These are phyloP conservation scores for Ceratocystis ficicola DNA, from an alignment of 2,329 filamentous ascomycete genomes.

Conservation along the genomic window DNA sequence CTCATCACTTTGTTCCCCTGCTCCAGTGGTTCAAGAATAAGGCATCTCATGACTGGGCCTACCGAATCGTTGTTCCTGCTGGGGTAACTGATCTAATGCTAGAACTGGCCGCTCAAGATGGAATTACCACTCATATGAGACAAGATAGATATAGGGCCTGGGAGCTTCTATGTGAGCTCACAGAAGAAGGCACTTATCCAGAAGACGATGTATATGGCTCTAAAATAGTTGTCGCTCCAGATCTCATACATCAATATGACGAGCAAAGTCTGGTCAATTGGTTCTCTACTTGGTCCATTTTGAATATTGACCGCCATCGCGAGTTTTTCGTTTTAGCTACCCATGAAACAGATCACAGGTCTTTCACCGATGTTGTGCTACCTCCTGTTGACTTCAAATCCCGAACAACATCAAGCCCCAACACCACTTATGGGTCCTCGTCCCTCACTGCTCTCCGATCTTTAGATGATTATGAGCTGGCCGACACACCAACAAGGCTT, in stretches of 20 bases:
- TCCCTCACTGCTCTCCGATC: not conserved
- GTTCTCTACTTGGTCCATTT: conserved; percentile 47
- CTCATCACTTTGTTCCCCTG: conserved; percentile 29
- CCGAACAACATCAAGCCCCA: conserved; percentile 31
- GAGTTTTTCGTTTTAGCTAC: conserved; percentile 47
- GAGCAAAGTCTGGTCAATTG: conserved; percentile 52
- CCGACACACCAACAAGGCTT: not conserved
- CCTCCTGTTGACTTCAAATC: conserved; percentile 28
- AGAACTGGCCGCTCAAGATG: not conserved
- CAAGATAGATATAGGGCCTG: not conserved
- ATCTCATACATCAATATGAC: conserved; percentile 43
- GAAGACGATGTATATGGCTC: not conserved
- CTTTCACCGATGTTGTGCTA: not conserved
- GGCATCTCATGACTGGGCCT: not conserved
- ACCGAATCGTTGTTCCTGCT: conserved; percentile 8
- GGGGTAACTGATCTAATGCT: not conserved
- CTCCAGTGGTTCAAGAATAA: conserved; percentile 30
- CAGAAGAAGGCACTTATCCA: not conserved
- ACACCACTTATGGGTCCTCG: conserved; percentile 24
- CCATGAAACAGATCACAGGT: conserved; percentile 23
- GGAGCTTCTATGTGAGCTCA: conserved; percentile 8
- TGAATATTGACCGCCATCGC: conserved; percentile 39
- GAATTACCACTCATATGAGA: not conserved
- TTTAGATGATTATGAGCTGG: not conserved
- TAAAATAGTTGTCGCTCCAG: conserved; percentile 30